These are phyloP conservation scores for Nicotiana undulata DNA, from an alignment of 257 asterid genomes.

Conservation along the genomic window DNA sequence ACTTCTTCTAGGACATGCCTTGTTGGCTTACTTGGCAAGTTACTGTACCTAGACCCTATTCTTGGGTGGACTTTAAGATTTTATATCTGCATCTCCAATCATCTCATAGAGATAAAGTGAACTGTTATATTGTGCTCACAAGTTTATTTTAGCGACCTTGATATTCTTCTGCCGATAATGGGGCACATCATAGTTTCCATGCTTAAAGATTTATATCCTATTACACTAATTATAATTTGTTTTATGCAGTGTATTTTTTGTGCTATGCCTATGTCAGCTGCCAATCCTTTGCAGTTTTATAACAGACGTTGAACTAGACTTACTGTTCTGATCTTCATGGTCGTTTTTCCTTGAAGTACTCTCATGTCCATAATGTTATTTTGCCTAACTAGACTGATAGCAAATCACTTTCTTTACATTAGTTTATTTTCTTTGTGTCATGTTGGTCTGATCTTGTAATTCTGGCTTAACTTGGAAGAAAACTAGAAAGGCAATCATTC, in stretches of 20 bases:
- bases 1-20: too few relatives aligned
- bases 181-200: background rate
- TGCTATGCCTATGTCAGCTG: slow-evolving; percentile 2
- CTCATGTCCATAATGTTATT: slow-evolving; percentile 3
- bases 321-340: background rate
- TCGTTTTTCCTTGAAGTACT: slow-evolving; percentile 2
- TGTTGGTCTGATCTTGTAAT: slow-evolving; percentile 1
- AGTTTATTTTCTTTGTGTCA: background rate
- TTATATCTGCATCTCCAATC: too few relatives aligned
- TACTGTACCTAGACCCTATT: too few relatives aligned
- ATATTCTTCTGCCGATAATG: background rate
- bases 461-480: background rate
- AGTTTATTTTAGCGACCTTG: background rate
- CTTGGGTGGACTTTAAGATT: too few relatives aligned
- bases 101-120: background rate
- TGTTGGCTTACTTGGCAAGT: too few relatives aligned
- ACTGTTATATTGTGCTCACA: background rate
- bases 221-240: background rate
- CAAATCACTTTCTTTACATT: background rate
- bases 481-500: background rate
- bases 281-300: background rate
- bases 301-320: background rate
- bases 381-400: background rate
- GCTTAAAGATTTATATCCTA: background rate
- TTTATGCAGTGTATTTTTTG: slow-evolving; percentile 32